These are phyloP conservation scores for Zygotorulaspora chibaensis DNA, from an alignment of 805 yeast genomes.

Conservation along the genomic window DNA sequence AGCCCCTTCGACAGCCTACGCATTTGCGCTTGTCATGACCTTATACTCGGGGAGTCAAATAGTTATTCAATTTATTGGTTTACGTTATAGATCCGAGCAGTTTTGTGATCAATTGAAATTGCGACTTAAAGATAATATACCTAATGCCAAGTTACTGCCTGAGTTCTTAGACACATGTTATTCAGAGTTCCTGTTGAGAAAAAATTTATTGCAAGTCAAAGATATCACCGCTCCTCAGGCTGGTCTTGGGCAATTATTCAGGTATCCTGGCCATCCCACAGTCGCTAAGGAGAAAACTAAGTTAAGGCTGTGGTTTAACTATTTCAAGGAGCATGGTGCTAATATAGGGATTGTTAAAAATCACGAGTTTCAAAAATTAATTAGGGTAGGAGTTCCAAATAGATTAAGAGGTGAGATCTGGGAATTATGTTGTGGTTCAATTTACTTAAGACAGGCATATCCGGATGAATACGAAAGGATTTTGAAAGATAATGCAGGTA, in stretches of 20 bases:
- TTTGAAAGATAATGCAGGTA: constrained; percentile 56
- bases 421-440: constrained; percentile 88
- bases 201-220: constrained; percentile 35
- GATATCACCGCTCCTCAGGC: constrained; percentile 61
- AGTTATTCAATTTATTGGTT: constrained; percentile 70
- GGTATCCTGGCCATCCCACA: constrained; percentile 85
- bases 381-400: constrained; percentile 92
- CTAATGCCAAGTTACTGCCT: constrained; percentile 55
- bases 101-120: constrained; percentile 68
- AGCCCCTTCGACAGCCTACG: constrained; percentile 67
- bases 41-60: constrained; percentile 63
- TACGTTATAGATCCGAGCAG: constrained; percentile 71
- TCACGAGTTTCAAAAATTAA: constrained; percentile 72
- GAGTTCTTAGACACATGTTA: constrained; percentile 69
- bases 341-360: constrained; percentile 72
- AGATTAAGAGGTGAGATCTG: constrained; percentile 91
- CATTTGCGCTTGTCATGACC: constrained; percentile 70
- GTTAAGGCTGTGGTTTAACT: constrained; percentile 90
- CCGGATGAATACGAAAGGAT: constrained; percentile 55
- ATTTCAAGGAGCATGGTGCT: constrained; percentile 77
- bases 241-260: constrained; percentile 80
- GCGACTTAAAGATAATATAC: constrained; percentile 57
- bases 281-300: constrained; percentile 76
- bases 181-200: constrained; percentile 77
- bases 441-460: constrained; percentile 64